Conservation (phyloP, 371 early-diverging fungal species). For the Basidiobolus heterosporus region DNA sequence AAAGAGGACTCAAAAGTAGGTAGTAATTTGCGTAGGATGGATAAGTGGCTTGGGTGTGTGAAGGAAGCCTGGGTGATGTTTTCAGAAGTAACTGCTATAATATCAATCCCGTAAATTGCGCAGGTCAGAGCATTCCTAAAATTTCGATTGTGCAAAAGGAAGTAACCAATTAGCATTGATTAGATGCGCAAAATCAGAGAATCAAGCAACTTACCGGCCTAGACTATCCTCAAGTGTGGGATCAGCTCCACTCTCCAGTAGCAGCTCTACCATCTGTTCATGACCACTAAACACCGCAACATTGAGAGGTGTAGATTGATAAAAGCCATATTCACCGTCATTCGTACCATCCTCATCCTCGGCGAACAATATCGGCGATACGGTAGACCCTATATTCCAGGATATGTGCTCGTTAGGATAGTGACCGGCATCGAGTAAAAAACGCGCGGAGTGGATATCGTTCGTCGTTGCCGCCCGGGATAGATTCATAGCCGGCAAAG, state of each 20-base stretch:
- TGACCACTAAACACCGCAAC: constrained; percentile 52
- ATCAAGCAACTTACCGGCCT: constrained; percentile 22
- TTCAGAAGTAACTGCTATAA: constrained; percentile 32
- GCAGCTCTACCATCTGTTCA: constrained; percentile 31
- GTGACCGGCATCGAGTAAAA: too few relatives aligned
- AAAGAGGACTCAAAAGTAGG: constrained; percentile 31
- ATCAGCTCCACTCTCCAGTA: constrained; percentile 40
- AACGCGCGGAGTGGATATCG: too few relatives aligned
- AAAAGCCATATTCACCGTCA: not conserved
- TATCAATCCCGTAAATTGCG: constrained; percentile 37
- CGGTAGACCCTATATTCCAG: too few relatives aligned
- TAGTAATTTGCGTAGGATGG: constrained; percentile 34
- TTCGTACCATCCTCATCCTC: too few relatives aligned
- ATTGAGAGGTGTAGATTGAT: constrained; percentile 25
- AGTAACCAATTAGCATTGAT: not conserved
- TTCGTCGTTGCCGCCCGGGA: too few relatives aligned
- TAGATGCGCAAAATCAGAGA: too few relatives aligned
- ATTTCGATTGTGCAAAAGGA: not conserved
- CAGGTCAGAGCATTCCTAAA: constrained; percentile 34
- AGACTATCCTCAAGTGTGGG: constrained; percentile 42
- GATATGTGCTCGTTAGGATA: too few relatives aligned
- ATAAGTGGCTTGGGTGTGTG: constrained; percentile 30
- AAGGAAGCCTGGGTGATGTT: constrained; percentile 38
- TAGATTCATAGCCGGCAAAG: too few relatives aligned
- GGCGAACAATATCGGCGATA: too few relatives aligned